Evolutionary conservation across 2,329 filamentous ascomycete species (phyloP), one percentile per base, ranked within the genome.

Genomic region (Diaporthe australafricana): DNA sequence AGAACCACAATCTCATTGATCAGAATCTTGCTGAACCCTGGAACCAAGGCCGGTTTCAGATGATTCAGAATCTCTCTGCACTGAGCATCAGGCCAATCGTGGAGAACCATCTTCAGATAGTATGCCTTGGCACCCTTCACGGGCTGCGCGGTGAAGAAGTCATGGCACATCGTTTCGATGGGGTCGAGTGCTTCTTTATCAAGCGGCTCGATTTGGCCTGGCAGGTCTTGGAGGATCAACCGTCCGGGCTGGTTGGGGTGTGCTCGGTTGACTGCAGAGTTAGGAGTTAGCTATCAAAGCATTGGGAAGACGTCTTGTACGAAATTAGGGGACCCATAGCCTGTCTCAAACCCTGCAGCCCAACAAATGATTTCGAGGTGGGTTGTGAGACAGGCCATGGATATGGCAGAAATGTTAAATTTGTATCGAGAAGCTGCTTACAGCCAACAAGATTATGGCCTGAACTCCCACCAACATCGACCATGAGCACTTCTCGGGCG

Each of bases 21-120:
- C n/a, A 82, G 71, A 17, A 82, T 66, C 35, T 72, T 73, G 62
- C 76, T 78, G 63, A 79, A 80, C 1, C 77, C 79, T 3, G 77
- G 78, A 57, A 57, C 73, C 77, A 81, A 77, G 16, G 80, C 79
- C 16, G 66, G 72, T 69, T 73, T 80, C 60, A 82, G 75, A 7
- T 74, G 75, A 1, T 50, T 73, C 14, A 84, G 76, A 55, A 84
- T 84, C 52, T 73, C 76, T 30, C 65, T 66, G 72, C 78, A 79
- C 2, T 73, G 74, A 3, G 78, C 79, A 52, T 84, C 84, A 48
- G 78, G 73, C 77, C 80, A 83, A 76, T 83, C 80, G 74, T 83
- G 81, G n/a, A 83, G 77, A 14, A 25, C 74, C 5, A 76, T 77
- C 72, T 82, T 80, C 78, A 82, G 77, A 74, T 79, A 82, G 68